Evolutionary conservation across 768 basidiomycete species (phyloP).

Genomic region (Leccinum subtestaceum): DNA sequence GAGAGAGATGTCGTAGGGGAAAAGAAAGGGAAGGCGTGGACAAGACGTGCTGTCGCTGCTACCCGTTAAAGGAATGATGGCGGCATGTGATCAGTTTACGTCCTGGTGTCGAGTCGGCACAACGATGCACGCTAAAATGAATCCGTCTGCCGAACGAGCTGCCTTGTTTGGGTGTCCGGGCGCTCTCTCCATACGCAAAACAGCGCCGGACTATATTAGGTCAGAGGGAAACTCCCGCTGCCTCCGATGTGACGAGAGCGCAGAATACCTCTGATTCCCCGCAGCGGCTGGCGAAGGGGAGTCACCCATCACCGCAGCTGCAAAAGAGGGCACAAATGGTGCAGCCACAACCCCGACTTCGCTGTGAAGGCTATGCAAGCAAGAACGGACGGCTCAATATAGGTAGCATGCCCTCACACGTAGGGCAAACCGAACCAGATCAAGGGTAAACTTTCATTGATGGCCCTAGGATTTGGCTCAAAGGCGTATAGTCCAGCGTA

Average conservation of each 20-base stretch:
- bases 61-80: conserved; percentile 20
- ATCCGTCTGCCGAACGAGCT: conserved; percentile 9
- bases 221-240: conserved; percentile 9
- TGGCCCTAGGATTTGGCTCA: conserved; percentile 6
- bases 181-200: conserved; percentile 13
- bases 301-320: conserved; percentile 5
- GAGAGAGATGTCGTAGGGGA: background rate
- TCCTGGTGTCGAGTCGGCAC: conserved; percentile 16
- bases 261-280: conserved; percentile 4
- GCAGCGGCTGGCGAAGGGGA: conserved; percentile 5
- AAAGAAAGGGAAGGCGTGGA: conserved; percentile 2
- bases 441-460: conserved; percentile 1
- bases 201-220: conserved; percentile 11
- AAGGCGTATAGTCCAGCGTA: conserved; percentile 6
- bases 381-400: conserved; percentile 5
- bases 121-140: conserved; percentile 8
- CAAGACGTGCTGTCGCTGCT: conserved; percentile 17
- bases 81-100: conserved; percentile 25
- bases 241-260: conserved; percentile 8
- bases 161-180: background rate
- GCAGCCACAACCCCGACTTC: conserved; percentile 6
- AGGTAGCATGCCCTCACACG: background rate
- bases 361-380: conserved; percentile 4
- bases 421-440: conserved; percentile 3
- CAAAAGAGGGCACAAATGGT: conserved; percentile 15